phyloP scores from a whole-genome alignment of 164 flowering plant species.

The Vitis riparia region DNA sequence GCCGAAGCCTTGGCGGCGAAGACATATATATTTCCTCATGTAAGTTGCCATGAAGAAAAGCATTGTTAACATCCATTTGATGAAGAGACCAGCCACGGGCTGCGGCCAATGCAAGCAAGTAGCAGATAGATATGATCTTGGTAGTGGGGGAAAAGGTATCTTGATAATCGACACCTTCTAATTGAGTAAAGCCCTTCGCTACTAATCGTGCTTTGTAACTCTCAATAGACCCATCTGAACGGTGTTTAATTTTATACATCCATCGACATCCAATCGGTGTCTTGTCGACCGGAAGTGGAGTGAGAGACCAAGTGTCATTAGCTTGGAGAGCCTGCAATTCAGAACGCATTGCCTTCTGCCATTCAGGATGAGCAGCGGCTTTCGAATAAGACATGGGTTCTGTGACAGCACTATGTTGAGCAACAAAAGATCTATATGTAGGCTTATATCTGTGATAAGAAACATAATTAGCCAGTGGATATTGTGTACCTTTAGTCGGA shows the following conservation, averaged over 20 bases:
- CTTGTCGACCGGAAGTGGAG: too few relatives aligned
- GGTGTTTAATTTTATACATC: background rate
- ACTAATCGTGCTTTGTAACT: background rate
- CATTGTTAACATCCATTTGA: constrained; percentile 1
- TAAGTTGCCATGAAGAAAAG: background rate
- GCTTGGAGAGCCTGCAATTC: background rate
- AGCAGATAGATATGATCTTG: background rate
- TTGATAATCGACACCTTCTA: background rate
- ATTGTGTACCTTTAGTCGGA: constrained; percentile 2
- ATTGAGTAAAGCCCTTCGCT: background rate
- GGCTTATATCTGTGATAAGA: constrained; percentile 3
- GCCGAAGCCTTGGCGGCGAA: background rate
- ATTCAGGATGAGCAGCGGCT: background rate
- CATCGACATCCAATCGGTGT: too few relatives aligned
- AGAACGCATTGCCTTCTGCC: too few relatives aligned
- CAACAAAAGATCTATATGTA: background rate
- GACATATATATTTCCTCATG: background rate
- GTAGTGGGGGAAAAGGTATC: background rate
- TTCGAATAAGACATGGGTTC: background rate
- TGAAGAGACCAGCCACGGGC: constrained; percentile 1
- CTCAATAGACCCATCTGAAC: background rate
- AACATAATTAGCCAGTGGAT: constrained; percentile 1
- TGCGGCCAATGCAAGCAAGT: background rate
- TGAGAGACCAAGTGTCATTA: background rate
- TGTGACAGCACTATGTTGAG: background rate